Base-by-base conservation (phyloP, 768 basidiomycete genomes). In the Collybiopsis luxurians region DNA sequence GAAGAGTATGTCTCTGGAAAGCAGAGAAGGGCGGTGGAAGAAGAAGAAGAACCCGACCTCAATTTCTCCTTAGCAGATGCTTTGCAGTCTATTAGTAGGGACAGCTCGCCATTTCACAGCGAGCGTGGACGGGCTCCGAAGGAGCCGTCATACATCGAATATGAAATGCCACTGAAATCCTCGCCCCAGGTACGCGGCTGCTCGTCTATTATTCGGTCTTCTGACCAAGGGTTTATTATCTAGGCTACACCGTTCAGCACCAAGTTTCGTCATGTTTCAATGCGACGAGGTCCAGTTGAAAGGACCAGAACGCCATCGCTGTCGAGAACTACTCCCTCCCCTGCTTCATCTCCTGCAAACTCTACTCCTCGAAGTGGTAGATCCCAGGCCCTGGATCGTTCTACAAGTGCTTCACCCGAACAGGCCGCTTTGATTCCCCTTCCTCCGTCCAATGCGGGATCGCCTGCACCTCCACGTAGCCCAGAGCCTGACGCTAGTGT, bases 241-340 rank as follows among this genome's bases (percentile, higher is more conserved):
- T 56, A 89, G 87, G 70, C 75, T 12, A 87, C 87, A 12, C 83
- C 86, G 12, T 75, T 79, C 40, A 79, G 85, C 59, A 38, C 31
- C 12, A 86, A 81, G 59, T 84, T 78, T 66, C 83, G 83, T 10
- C 84, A 89, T 63, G 81, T 88, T 26, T 78, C 80, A 12, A 60
- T 86, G 48, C 81, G 86, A 30, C 78, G 77, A 55, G 76, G 81
- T 17, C 64, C 77, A 36, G 63, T 75, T 19, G 78, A 83, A 27
- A 74, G 51, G 24, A 50, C 75, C 19, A 82, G 87, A 26, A 88
- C 86, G 4, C 87, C 87, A 4, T 88, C 87, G 1, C 74, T 89
- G 9, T 80, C 87, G 7, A 80, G 79, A 50, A 87, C 85, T 1
- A 77, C 79, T 0, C 79, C 83, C 31, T 85, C 84, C 1, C 77